Base-by-base conservation (phyloP, 2,329 filamentous ascomycete genomes). In the Diaporthe sp. region DNA sequence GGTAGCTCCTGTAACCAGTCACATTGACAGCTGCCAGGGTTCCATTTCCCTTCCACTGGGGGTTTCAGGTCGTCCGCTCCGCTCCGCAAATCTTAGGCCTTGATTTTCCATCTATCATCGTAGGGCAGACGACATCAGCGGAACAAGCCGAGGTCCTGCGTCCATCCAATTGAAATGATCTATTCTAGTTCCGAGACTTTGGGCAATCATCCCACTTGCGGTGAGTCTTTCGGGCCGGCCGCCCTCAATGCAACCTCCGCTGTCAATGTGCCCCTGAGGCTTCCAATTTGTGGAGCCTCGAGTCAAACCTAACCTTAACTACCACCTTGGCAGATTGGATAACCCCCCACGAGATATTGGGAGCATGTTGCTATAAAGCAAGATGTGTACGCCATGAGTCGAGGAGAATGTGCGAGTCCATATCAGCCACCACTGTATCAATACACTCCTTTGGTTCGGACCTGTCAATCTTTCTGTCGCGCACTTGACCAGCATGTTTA, bases 31-130 rank as follows among this genome's bases (percentile, higher is more conserved):
- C 44, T 34, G 25, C 22, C 17, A 51, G 44, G 39, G 61, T 34
- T 31, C 42, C 61, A 65, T 65, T 65, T n/a, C 28, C 25, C 9
- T 51, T 17, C 42, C 13, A n/a, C 44, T 49, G 25, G 31, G 20
- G 28, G 61, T 67, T 67, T 67, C 61, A 67, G 61, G 61, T 51
- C 25, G 28, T 49, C 25, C 44, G 44, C 61, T 37, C 44, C 39
- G 60, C 61, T 49, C 28, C 44, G 31, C 25, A 51, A 67, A 67
- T 67, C 22, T 67, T n/a, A n/a, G 51, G 44, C 10, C 6, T 49
- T 51, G 44, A 37, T 49, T 51, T 49, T 51, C 60, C 61, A n/a
- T 67, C 61, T 34, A 67, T 67, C 61, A 67, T 1, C 42, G 39
- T 47, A 47, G 28, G 61, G 61, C 44, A 51, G 20, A 22, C 28